Evolutionary conservation across 805 yeast species (phyloP), one percentile per base, ranked within the genome.

Genomic region (Candida sithepensis): DNA sequence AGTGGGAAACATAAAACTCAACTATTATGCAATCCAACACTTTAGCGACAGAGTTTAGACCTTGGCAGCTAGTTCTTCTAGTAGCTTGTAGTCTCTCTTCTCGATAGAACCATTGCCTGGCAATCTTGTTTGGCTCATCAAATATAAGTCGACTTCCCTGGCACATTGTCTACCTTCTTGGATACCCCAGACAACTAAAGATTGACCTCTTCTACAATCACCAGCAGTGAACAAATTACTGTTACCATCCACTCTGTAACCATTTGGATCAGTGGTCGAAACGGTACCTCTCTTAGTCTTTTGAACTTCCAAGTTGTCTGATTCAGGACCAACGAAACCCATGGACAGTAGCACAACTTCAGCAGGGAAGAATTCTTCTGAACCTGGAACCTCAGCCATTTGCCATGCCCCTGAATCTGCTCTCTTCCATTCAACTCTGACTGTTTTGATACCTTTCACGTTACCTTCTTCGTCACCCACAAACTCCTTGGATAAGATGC

Each of bases 81-180:
- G 72, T 56, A 88, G 70, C 60, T 79, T 82, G 69, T 77, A 88
- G 68, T 85, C 82, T 69, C 97, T 83, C 70, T 84, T 88, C 59
- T 85, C 88, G 64, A 94, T 86, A 36, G 96, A 85, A 47, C 98
- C 98, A 65, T 87, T 88, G 39, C 96, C 96, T 51, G 99, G 98
- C 60, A 94, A 77, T 63, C 86, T 78, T 19, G 96, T 78, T 53
- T 78, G 69, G 22, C 92, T 91, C 82, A 83, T 81, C 66, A 92
- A 75, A 67, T 68, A 86, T 57, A 74, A 67, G 65, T 92, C 99
- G 53, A 92, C 95, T 59, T 88, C 90, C 57, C 96, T 79, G 33
- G 99, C 99, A 80, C 97, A 90, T 71, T 92, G 97, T 75, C 98
- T 84, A 57, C 99, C 99, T 72, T 92, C 99, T 73, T 94, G 98